Conservation (phyloP, 768 basidiomycete genomes). For the Boletus rufocinnamomeus region DNA sequence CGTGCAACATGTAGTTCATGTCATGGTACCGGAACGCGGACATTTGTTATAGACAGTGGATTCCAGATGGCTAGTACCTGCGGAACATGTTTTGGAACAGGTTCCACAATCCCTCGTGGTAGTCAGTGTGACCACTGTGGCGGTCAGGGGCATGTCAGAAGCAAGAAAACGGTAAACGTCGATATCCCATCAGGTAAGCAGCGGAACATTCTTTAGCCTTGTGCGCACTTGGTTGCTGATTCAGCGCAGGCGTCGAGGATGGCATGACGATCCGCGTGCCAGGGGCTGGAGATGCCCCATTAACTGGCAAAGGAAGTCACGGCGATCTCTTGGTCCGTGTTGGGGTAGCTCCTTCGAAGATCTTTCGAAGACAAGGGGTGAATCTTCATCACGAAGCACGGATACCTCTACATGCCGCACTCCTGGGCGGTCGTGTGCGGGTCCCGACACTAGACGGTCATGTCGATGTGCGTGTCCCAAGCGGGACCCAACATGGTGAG, state of each 20-base stretch:
- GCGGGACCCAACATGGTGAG: constrained; percentile 94
- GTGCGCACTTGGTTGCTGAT: constrained; percentile 12
- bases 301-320: constrained; percentile 71
- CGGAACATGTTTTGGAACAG: constrained; percentile 75
- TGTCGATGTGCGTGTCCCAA: constrained; percentile 89
- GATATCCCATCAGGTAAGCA: constrained; percentile 82
- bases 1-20: constrained; percentile 78
- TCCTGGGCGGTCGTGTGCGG: constrained; percentile 90
- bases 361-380: constrained; percentile 87
- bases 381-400: constrained; percentile 89
- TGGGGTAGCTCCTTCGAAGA: constrained; percentile 77
- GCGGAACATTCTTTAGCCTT: background rate
- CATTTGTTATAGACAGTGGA: constrained; percentile 88
- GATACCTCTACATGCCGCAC: constrained; percentile 87
- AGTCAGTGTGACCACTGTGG: constrained; percentile 78
- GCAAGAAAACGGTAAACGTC: constrained; percentile 74
- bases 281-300: constrained; percentile 79
- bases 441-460: constrained; percentile 96
- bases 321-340: constrained; percentile 91
- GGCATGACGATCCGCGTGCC: constrained; percentile 89
- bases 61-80: constrained; percentile 98
- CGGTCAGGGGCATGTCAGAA: constrained; percentile 87
- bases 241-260: constrained; percentile 79
- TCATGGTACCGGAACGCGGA: constrained; percentile 82
- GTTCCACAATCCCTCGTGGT: constrained; percentile 74